Percentiles rank a stretch among this genome's conserved stretches.
phyloP scores from a whole-genome alignment of 257 asterid species.

The Solanum dulcamara region DNA sequence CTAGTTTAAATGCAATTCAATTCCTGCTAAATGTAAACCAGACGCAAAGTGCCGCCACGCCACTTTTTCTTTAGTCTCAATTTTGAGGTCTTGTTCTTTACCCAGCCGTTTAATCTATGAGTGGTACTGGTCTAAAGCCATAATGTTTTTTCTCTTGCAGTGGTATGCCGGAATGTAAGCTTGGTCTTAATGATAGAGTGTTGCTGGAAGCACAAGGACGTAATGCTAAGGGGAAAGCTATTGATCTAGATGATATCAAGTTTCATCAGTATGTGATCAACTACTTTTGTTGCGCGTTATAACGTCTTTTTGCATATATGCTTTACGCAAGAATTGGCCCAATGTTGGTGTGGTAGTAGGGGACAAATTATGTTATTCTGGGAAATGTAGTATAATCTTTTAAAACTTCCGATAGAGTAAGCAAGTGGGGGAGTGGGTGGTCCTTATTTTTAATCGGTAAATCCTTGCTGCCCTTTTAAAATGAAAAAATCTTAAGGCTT shows the following conservation, averaged over 20 bases:
- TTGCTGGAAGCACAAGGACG: constrained; percentile 97
- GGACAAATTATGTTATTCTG: neutral
- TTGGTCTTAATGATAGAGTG: constrained; percentile 95
- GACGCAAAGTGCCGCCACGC: neutral
- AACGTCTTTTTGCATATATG: neutral
- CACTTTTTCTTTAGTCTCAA: neutral
- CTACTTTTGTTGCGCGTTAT: neutral
- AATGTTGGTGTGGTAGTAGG: neutral
- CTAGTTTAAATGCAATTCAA: neutral
- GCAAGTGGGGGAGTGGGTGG: neutral
- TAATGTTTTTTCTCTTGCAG: constrained; percentile 34
- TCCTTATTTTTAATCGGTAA: neutral
- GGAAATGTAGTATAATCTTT: neutral
- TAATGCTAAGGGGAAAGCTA: constrained; percentile 88
- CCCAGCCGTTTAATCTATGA: neutral
- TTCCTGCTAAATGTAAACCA: neutral
- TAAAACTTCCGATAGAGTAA: neutral
- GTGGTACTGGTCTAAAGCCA: neutral
- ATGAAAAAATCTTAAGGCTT: neutral
- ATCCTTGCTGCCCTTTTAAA: neutral
- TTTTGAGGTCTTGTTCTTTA: neutral
- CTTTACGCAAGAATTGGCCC: neutral
- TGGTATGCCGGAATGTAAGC: constrained; percentile 99
- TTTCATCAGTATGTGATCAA: constrained; percentile 80
- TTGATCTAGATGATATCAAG: constrained; percentile 95